phyloP scores from a whole-genome alignment of 768 basidiomycete species.

The Trametes cubensis region DNA sequence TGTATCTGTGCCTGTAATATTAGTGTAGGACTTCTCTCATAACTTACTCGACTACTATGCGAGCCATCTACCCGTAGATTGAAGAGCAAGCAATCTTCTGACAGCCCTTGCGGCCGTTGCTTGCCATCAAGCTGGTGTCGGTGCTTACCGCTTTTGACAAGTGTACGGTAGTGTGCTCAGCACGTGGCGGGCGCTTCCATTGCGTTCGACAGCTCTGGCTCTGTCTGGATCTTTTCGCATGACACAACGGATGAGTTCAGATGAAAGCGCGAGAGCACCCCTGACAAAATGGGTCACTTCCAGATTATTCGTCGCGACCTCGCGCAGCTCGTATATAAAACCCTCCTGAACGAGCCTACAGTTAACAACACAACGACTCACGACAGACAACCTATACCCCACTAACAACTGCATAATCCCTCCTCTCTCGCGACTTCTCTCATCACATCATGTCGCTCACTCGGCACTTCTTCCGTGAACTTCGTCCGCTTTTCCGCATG shows the following conservation, averaged over 20 bases:
- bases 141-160: background rate
- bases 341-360: background rate
- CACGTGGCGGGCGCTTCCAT: slow-evolving; percentile 17
- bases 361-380: background rate
- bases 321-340: slow-evolving; percentile 3
- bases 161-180: background rate
- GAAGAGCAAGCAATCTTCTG: background rate
- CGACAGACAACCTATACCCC: background rate
- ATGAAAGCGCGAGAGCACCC: background rate
- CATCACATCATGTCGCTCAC: slow-evolving; percentile 30
- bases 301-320: slow-evolving; percentile 2
- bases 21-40: slow-evolving; percentile 11
- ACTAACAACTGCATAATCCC: background rate
- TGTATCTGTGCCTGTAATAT: slow-evolving; percentile 17
- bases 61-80: background rate
- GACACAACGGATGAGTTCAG: slow-evolving; percentile 12
- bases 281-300: slow-evolving; percentile 4
- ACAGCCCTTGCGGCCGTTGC: too few relatives aligned
- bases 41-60: background rate
- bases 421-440: background rate
- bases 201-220: slow-evolving; percentile 10
- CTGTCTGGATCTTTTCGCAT: slow-evolving; percentile 13
- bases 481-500: slow-evolving; percentile 75
- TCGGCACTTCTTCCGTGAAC: slow-evolving; percentile 54
- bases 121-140: too few relatives aligned